phyloP scores from a whole-genome alignment of 148 eudicot species.

The Dianthus caryophyllus region DNA sequence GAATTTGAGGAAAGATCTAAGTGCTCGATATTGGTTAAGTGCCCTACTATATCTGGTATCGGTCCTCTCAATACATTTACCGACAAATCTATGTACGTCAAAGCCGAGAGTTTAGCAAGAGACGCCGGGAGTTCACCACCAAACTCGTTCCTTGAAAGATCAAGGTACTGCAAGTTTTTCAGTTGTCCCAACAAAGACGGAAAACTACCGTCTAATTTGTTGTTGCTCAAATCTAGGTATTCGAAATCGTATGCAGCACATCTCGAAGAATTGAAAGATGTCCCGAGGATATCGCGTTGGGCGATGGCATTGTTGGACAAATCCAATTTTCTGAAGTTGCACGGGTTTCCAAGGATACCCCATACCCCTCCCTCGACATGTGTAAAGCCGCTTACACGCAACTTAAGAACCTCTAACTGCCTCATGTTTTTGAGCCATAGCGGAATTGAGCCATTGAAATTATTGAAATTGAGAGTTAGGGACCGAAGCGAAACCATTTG shows the following conservation, averaged over 20 bases:
- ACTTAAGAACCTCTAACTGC: not conserved
- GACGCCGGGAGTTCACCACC: not conserved
- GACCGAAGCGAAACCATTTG: not conserved
- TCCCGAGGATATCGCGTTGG: not conserved
- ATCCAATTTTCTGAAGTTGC: slow-evolving; percentile 1
- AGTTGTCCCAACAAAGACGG: not conserved
- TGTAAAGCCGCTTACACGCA: not conserved
- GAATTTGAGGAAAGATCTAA: slow-evolving; percentile 13
- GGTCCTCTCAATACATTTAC: not conserved
- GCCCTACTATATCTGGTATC: not conserved
- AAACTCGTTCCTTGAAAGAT: slow-evolving; percentile 3
- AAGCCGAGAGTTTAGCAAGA: not conserved
- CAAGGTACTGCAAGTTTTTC: slow-evolving; percentile 6
- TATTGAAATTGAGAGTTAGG: not conserved
- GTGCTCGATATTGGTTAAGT: not conserved
- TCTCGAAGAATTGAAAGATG: not conserved
- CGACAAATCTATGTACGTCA: slow-evolving; percentile 6
- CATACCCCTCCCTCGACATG: slow-evolving; percentile 5
- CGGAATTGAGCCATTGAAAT: not conserved
- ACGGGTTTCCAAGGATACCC: not conserved
- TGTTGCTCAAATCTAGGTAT: not conserved
- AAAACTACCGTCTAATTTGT: slow-evolving; percentile 8
- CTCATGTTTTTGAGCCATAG: not conserved
- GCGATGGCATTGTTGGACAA: not conserved
- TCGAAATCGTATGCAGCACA: not conserved